Base-by-base conservation (phyloP, 148 eudicot species). In the Beta vulgaris region DNA sequence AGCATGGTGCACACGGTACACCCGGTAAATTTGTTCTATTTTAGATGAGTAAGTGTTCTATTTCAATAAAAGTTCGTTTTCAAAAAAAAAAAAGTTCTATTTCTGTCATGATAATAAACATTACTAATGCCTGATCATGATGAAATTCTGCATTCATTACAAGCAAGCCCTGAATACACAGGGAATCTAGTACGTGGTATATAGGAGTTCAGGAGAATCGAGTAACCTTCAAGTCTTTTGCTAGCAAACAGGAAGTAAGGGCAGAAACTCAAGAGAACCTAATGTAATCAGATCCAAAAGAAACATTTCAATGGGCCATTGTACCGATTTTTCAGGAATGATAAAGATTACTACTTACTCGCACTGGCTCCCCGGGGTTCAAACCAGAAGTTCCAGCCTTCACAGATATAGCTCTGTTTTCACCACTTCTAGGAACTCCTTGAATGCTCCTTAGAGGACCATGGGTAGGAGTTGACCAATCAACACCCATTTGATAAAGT, bases 401-500 rank as follows among this genome's bases (percentile, higher is more conserved):
- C 21, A 61, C 48, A 44, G 60, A 67, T 73, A 73, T 49, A 78
- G 46, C 72, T 44, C 73, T 49, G 21, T 35, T 44, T 72, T 68
- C 77, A 70, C 61, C 77, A 76, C 68, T 82, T 82, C 83, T 68
- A 39, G 79, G 36, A 74, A 76, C 54, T 64, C 83, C 84, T 62
- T 72, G 81, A 29, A 61, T 44, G 73, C 68, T 82, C 43, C 59
- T 82, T 49, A 89, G 77, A 62, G 94, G 96, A 64, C 90, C 91
- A 80, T 95, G 99, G 70, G 84, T 39, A 32, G 97, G 94, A 72
- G 86, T 84, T 73, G 92, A 85, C 88, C 93, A 92, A 81, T 90
- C 91, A 64, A 95, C 29, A 66, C 97, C 97, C 87, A 88, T 82
- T 73, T 90, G 96, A 84, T 90, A 70, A 76, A 95, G 92, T 87